These are phyloP conservation scores for Corinectria fuckeliana DNA, from an alignment of 2,329 filamentous ascomycete genomes.

Conservation along the genomic window DNA sequence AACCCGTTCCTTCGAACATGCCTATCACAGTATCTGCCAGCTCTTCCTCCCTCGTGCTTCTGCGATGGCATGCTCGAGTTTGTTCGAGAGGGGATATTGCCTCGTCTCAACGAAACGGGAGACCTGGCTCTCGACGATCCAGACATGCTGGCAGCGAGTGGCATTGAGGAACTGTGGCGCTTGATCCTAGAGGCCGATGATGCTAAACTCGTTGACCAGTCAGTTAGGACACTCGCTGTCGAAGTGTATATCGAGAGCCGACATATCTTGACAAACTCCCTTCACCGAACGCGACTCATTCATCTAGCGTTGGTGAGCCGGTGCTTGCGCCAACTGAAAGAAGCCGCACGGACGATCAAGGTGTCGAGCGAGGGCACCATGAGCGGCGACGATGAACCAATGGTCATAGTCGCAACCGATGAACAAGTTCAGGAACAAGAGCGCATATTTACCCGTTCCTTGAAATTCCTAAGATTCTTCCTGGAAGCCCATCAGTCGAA, in stretches of 20 bases:
- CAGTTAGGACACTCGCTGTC: conserved; percentile 72
- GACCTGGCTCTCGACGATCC: conserved; percentile 59
- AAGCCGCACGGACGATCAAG: conserved; percentile 63
- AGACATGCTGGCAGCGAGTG: conserved; percentile 58
- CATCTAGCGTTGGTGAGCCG: conserved; percentile 76
- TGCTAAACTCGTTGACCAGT: conserved; percentile 68
- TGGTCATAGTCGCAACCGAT: conserved; percentile 57
- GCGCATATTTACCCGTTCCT: conserved; percentile 70
- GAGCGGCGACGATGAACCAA: conserved; percentile 57
- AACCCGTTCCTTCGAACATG: conserved; percentile 64
- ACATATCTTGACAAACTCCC: conserved; percentile 57
- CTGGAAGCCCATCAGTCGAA: conserved; percentile 69
- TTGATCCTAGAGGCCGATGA: conserved; percentile 75
- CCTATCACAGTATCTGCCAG: conserved; percentile 62
- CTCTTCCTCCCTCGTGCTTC: conserved; percentile 63
- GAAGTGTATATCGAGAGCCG: conserved; percentile 71
- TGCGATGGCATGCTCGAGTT: conserved; percentile 69
- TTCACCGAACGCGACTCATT: conserved; percentile 58
- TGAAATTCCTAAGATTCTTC: conserved; percentile 72
- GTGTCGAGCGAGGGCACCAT: conserved; percentile 50
- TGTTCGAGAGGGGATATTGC: conserved; percentile 58
- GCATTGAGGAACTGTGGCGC: conserved; percentile 79
- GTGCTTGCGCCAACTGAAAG: conserved; percentile 73
- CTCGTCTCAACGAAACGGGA: conserved; percentile 52
- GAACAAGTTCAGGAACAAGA: conserved; percentile 57